Evolutionary conservation across 1,284 basidiomycete species (phyloP).

Genomic region (Schizopora paradoxa): DNA sequence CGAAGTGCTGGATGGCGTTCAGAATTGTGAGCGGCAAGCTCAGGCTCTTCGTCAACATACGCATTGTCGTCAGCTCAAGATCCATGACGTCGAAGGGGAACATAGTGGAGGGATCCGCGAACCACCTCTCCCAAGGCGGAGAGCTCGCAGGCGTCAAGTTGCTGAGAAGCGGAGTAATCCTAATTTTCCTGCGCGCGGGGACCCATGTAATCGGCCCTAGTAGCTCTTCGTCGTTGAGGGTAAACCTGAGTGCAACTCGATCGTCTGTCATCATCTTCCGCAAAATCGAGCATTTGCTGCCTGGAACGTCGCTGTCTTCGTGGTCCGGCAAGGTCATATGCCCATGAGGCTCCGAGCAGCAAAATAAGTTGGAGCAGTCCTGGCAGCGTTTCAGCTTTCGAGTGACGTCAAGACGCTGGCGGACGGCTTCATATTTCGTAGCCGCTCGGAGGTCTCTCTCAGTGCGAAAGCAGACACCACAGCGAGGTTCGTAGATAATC

Average conservation of each 20-base stretch:
- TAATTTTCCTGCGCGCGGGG: no score
- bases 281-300: not conserved
- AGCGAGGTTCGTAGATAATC: slow-evolving; percentile 1
- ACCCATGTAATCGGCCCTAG: no score
- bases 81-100: no score
- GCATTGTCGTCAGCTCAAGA: no score
- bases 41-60: no score
- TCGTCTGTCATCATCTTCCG: slow-evolving; percentile 1
- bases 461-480: slow-evolving; percentile 3
- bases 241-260: no score
- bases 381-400: not conserved
- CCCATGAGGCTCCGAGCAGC: not conserved
- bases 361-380: not conserved
- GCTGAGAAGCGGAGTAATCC: no score
- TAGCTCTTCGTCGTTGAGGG: no score
- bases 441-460: slow-evolving; percentile 2
- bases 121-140: no score
- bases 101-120: no score
- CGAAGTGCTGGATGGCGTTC: slow-evolving; percentile 5
- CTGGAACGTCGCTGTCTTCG: not conserved
- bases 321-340: not conserved
- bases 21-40: slow-evolving; percentile 2
- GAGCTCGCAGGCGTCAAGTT: no score
- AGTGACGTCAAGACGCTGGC: not conserved
- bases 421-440: no score